Percentiles rank a stretch among this genome's conserved stretches.
phyloP scores from a whole-genome alignment of 1,284 basidiomycete species.

The Ceratobasidium sp. region DNA sequence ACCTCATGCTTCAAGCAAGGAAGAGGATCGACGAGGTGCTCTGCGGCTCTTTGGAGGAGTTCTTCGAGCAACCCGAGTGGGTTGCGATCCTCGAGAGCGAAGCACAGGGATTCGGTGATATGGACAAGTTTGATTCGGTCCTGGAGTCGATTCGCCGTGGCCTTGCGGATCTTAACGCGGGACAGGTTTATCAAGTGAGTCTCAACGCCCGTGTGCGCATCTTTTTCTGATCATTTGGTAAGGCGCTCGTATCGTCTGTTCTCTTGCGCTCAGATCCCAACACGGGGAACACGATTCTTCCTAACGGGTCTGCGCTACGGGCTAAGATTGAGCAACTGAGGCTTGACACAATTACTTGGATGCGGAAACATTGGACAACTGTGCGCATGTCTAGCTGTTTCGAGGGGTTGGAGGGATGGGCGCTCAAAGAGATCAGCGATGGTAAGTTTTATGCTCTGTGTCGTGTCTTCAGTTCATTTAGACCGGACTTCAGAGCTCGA shows the following conservation, averaged over 20 bases:
- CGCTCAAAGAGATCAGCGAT: constrained; percentile 84
- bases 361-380: constrained; percentile 75
- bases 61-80: constrained; percentile 74
- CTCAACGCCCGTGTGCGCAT: neutral
- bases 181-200: constrained; percentile 73
- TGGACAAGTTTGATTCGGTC: constrained; percentile 71
- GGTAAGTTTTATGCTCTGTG: constrained; percentile 57
- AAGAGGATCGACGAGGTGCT: constrained; percentile 67
- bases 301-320: constrained; percentile 68
- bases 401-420: constrained; percentile 80
- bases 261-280: constrained; percentile 71
- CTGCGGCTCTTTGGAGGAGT: constrained; percentile 62
- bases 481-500: constrained; percentile 69
- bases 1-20: constrained; percentile 67
- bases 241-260: constrained; percentile 78
- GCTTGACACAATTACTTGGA: constrained; percentile 64
- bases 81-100: constrained; percentile 71
- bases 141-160: constrained; percentile 69
- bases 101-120: constrained; percentile 74
- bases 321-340: constrained; percentile 74
- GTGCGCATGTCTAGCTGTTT: constrained; percentile 83
- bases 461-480: constrained; percentile 25
- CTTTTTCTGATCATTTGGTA: neutral
- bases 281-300: constrained; percentile 64
- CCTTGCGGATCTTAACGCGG: constrained; percentile 65